Percentiles rank a stretch among this genome's conserved stretches.
Conservation (phyloP, 306 rosid genomes). For the Macrotyloma uniflorum region DNA sequence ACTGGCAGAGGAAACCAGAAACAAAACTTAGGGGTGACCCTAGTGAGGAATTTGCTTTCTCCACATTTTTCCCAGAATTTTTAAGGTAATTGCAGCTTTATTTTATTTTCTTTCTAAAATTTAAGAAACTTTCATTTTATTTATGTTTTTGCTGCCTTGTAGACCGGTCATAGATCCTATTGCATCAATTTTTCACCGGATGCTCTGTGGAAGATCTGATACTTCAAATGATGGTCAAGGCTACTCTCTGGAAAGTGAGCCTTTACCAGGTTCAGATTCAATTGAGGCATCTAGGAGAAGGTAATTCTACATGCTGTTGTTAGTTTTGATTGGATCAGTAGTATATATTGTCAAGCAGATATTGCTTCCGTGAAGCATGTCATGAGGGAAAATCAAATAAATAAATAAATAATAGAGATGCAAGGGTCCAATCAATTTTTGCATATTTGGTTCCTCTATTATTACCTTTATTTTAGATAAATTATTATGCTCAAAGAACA, state of each 20-base stretch:
- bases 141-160: constrained; percentile 28
- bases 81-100: constrained; percentile 51
- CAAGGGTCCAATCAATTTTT: background rate
- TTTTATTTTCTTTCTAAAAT: constrained; percentile 20
- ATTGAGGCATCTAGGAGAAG: constrained; percentile 85
- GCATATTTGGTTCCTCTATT: background rate
- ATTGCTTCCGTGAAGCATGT: background rate
- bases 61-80: constrained; percentile 81
- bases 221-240: constrained; percentile 53
- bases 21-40: constrained; percentile 83
- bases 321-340: background rate
- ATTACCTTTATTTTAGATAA: too few relatives aligned
- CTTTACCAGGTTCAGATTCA: constrained; percentile 87
- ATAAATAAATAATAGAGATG: background rate
- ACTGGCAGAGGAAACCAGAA: constrained; percentile 83
- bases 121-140: background rate
- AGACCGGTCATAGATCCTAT: constrained; percentile 82
- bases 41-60: constrained; percentile 89
- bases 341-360: background rate
- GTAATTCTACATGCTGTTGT: constrained; percentile 35
- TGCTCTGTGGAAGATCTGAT: constrained; percentile 80
- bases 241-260: constrained; percentile 53
- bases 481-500: too few relatives aligned
- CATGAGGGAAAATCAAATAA: background rate
- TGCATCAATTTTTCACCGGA: constrained; percentile 71